These are phyloP conservation scores for Sonneratia caseolaris DNA, from an alignment of 345 rosid species.

Conservation along the genomic window DNA sequence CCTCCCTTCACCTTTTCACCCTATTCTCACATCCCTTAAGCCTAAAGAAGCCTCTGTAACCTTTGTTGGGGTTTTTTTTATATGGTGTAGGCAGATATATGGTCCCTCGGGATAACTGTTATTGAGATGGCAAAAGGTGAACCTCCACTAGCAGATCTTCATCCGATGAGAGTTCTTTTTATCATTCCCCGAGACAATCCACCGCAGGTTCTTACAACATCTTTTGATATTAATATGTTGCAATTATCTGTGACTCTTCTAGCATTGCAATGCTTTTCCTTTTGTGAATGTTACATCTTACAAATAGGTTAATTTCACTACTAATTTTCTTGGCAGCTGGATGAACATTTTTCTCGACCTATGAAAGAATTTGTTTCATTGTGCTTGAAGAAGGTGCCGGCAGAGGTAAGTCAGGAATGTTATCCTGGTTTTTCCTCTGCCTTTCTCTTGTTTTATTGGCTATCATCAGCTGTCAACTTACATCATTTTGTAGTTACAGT, in stretches of 20 bases:
- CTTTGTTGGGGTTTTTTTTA: not conserved
- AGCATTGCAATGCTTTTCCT: not conserved
- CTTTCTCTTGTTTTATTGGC: not conserved
- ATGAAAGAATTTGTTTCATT: conserved; percentile 94
- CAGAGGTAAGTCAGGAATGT: conserved; percentile 45
- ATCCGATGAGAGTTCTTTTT: conserved; percentile 99
- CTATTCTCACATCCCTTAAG: not conserved
- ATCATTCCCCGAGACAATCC: conserved; percentile 99
- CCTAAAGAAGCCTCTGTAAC: not conserved
- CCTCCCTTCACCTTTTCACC: not conserved
- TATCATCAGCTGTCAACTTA: not conserved
- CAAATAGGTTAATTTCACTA: conserved; percentile 14
- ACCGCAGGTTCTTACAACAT: conserved; percentile 68
- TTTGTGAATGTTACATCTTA: conserved; percentile 9
- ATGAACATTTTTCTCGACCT: conserved; percentile 96
- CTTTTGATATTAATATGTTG: conserved; percentile 17
- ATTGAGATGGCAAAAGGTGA: conserved; percentile 99
- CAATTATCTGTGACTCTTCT: not conserved
- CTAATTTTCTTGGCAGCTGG: conserved; percentile 57
- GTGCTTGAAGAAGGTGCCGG: conserved; percentile 85
- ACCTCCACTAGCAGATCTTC: conserved; percentile 99
- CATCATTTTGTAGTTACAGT: not conserved
- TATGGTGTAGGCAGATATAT: conserved; percentile 85
- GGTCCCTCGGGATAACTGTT: conserved; percentile 98
- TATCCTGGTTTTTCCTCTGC: not conserved